Base-by-base conservation (phyloP, 495 filamentous ascomycete species). In the Penicillium roqueforti region DNA sequence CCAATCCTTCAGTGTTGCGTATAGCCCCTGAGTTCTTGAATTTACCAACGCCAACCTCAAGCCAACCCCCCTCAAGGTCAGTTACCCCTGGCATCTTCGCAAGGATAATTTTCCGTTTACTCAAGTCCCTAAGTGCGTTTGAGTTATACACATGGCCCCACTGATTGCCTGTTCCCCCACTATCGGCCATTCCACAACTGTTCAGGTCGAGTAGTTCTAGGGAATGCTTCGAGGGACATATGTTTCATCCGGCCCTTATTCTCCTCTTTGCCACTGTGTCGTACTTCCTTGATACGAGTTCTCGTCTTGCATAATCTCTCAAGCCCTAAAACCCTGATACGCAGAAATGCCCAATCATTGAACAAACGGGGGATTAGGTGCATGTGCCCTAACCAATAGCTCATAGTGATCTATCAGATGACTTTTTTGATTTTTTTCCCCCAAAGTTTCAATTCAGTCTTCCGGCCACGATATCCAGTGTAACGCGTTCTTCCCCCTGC, bases 321-420 rank as follows among this genome's bases (percentile, higher is more conserved):
- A n/a, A n/a, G n/a, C n/a, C n/a, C n/a, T n/a, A 10, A 31, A 0
- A 31, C 9, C 28, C 28, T 8, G 14, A 36, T 34, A 34, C n/a
- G 31, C 36, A 37, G n/a, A 40, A 37, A 9, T 41, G 18, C 31
- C 38, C 49, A 34, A 43, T 41, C 38, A 51, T 16, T 3, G 31
- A 4, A 36, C 19, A 16, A 19, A 44, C 38, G 49, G 58, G 54
- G 55, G 48, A 46, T 56, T 56, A 50, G 55, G 60, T 28, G 63
- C 65, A 70, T 56, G 57, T 63, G 44, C 65, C 55, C 55, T 34
- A 44, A 48, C 57, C 55, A 62, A 72, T 54, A 62, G 57, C 66
- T 68, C 68, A 62, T 55, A 61, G 57, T 66, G 69, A 72, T 65
- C 61, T 58, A 68, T 72, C 68, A 58, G 58, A 60, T 63, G 18